Conservation (phyloP, 352 stramenopile species). For the Pythium insidiosum region DNA sequence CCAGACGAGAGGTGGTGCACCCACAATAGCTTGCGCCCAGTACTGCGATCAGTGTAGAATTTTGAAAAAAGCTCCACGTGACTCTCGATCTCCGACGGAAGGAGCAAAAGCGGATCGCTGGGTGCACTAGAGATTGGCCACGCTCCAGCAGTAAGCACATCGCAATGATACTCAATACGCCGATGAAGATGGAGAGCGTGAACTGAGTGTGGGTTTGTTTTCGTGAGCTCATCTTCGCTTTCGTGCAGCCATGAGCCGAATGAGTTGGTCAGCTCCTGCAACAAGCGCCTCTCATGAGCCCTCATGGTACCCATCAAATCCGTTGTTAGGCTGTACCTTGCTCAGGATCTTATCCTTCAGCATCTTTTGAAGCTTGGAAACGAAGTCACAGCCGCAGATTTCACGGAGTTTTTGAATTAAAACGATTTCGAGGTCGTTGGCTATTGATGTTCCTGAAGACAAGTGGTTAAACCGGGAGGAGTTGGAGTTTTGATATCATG, state of each 20-base stretch:
- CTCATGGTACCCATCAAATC: background rate
- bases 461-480: too few species aligned
- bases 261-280: constrained; percentile 51
- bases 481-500: too few species aligned
- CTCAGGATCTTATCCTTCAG: constrained; percentile 80
- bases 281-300: background rate
- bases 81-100: constrained; percentile 43
- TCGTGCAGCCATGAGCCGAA: constrained; percentile 72
- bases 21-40: constrained; percentile 70
- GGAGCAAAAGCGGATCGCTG: constrained; percentile 38
- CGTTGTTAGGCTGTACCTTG: constrained; percentile 32
- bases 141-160: constrained; percentile 74
- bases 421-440: constrained; percentile 68
- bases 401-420: constrained; percentile 81
- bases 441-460: constrained; percentile 43
- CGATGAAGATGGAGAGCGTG: constrained; percentile 52
- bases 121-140: constrained; percentile 74
- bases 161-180: constrained; percentile 53
- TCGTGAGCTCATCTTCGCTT: constrained; percentile 38
- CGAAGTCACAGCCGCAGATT: constrained; percentile 80
- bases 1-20: constrained; percentile 74
- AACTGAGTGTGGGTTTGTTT: constrained; percentile 22
- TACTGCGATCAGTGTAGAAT: constrained; percentile 75
- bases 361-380: constrained; percentile 87
- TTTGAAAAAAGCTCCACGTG: constrained; percentile 73